Conservation (phyloP, 768 basidiomycete species). For the Mycena chlorophos region DNA sequence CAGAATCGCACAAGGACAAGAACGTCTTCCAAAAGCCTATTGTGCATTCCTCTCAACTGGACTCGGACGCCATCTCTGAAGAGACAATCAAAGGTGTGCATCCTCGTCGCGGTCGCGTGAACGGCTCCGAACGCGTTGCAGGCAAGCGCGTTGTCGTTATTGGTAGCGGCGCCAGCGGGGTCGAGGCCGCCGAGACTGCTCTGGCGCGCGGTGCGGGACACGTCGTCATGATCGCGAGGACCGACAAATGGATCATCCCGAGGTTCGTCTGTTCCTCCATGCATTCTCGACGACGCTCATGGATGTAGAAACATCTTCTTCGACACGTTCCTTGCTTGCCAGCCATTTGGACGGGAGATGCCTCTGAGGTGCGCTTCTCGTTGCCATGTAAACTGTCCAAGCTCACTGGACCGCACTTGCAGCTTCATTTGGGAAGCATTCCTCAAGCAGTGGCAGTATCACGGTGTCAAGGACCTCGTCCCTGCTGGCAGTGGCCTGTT, state of each 20-base stretch:
- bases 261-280: constrained; percentile 5
- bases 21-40: constrained; percentile 39
- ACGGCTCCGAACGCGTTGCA: not conserved
- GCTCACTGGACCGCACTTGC: not conserved
- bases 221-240: constrained; percentile 40
- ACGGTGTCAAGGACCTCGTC: constrained; percentile 44
- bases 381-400: not conserved
- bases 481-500: constrained; percentile 45
- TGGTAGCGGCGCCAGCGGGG: constrained; percentile 51
- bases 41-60: constrained; percentile 50
- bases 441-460: constrained; percentile 44
- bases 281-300: not conserved
- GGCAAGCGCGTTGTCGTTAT: constrained; percentile 48
- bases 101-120: not conserved
- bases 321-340: constrained; percentile 47
- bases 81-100: constrained; percentile 21
- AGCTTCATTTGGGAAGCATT: constrained; percentile 52
- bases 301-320: constrained; percentile 41
- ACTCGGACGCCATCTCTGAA: constrained; percentile 32
- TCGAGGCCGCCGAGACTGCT: constrained; percentile 35
- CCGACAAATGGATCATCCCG: constrained; percentile 55
- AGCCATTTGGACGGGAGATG: constrained; percentile 56
- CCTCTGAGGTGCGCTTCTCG: constrained; percentile 39
- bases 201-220: constrained; percentile 30
- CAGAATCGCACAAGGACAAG: constrained; percentile 19